Conservation (phyloP, 192 early-diverging fungal genomes). For the Phycomyces nitens region DNA sequence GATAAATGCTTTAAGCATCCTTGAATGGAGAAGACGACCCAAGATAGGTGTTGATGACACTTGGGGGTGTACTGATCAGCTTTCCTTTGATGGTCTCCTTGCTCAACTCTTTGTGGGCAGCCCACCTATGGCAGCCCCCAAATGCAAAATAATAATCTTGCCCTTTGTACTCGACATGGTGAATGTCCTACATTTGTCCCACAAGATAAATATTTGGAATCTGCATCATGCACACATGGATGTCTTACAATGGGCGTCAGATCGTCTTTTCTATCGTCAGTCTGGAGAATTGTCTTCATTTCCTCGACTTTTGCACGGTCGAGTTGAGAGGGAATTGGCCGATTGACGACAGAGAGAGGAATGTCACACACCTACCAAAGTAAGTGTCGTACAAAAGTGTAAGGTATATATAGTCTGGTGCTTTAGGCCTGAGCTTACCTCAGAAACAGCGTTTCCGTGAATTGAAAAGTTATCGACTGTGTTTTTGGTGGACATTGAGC, state of each 20-base stretch:
- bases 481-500: background rate
- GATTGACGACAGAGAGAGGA: slow-evolving; percentile 16
- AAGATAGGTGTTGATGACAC: slow-evolving; percentile 18
- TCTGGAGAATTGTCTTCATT: slow-evolving; percentile 13
- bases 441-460: slow-evolving; percentile 15
- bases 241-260: slow-evolving; percentile 23
- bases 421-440: background rate
- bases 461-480: slow-evolving; percentile 26
- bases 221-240: background rate
- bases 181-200: slow-evolving; percentile 13
- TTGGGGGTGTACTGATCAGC: slow-evolving; percentile 18
- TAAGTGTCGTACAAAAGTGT: background rate
- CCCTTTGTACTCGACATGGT: slow-evolving; percentile 21
- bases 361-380: slow-evolving; percentile 13
- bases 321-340: slow-evolving; percentile 22
- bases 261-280: slow-evolving; percentile 1
- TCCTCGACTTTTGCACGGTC: slow-evolving; percentile 19
- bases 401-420: background rate
- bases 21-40: slow-evolving; percentile 21
- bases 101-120: slow-evolving; percentile 20
- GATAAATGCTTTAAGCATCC: background rate
- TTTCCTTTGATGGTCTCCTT: slow-evolving; percentile 14
- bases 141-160: slow-evolving; percentile 25
- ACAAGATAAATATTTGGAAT: background rate
- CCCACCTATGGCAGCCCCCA: slow-evolving; percentile 27